Percentiles rank a stretch among this genome's conserved stretches.
phyloP scores from a whole-genome alignment of 306 rosid species.

The Pyrus betulifolia region DNA sequence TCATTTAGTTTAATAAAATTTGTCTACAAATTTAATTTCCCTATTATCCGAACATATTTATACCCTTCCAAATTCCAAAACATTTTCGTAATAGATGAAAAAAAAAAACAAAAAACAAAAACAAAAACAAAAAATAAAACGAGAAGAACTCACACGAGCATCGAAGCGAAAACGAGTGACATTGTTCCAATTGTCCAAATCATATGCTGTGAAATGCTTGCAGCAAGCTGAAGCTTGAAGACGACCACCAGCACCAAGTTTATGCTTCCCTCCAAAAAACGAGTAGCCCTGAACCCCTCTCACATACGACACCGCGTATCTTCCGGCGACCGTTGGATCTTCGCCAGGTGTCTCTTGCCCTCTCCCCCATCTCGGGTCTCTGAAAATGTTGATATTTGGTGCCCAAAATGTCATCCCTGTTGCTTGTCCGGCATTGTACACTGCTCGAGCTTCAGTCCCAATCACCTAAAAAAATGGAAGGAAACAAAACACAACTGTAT shows the following conservation, averaged over 20 bases:
- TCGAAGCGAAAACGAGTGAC: conserved; percentile 60
- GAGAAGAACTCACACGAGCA: conserved; percentile 46
- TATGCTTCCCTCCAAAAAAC: conserved; percentile 34
- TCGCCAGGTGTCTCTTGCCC: conserved; percentile 98
- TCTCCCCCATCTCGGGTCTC: conserved; percentile 97
- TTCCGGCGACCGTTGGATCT: conserved; percentile 59
- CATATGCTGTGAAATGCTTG: conserved; percentile 92
- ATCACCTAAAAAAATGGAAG: conserved; percentile 32
- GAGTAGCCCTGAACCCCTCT: conserved; percentile 86
- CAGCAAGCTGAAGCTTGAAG: conserved; percentile 94
- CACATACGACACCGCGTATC: conserved; percentile 61
- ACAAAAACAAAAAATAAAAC: too few relatives aligned
- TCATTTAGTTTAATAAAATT: too few relatives aligned
- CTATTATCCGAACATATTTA: too few relatives aligned
- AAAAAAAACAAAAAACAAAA: neutral
- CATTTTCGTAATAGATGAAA: neutral
- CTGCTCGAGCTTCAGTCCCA: conserved; percentile 66
- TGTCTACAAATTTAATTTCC: too few relatives aligned
- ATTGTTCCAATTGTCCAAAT: conserved; percentile 79
- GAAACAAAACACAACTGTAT: neutral
- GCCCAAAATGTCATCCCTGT: conserved; percentile 92
- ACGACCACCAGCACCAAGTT: conserved; percentile 23
- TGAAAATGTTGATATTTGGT: conserved; percentile 81
- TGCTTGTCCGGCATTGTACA: conserved; percentile 76
- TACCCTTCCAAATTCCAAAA: neutral